A percentile compares a stretch with the other conserved stretches of the same genome.
Evolutionary conservation across 2,329 filamentous ascomycete genomes (phyloP).

Genomic region (Colletotrichum shisoi): DNA sequence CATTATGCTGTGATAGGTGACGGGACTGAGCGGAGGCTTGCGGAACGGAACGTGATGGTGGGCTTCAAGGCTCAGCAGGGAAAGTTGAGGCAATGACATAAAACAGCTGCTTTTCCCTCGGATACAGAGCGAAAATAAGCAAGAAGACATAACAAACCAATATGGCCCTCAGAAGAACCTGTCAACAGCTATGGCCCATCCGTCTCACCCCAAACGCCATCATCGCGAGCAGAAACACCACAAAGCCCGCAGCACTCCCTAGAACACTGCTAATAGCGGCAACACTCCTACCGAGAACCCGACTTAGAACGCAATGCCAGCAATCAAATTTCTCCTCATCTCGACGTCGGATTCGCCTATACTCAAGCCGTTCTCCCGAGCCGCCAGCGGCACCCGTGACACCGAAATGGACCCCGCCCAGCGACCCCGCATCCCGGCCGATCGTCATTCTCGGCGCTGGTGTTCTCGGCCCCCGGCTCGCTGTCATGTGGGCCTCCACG

Average conservation of each 20-base stretch:
- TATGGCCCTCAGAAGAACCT: constrained; percentile 30
- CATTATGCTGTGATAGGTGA: neutral
- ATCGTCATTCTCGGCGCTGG: constrained; percentile 53
- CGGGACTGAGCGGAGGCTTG: constrained; percentile 15
- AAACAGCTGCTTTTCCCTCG: constrained; percentile 8
- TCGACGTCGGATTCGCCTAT: constrained; percentile 22
- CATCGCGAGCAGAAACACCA: constrained; percentile 18
- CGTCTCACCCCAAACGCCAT: constrained; percentile 15
- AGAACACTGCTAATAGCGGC: constrained; percentile 7
- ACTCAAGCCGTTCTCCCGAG: constrained; percentile 28
- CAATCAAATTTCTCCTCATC: constrained; percentile 28
- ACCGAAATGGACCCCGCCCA: constrained; percentile 42
- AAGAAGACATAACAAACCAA: neutral
- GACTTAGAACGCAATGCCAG: constrained; percentile 22
- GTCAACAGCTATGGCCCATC: constrained; percentile 33
- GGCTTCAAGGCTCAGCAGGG: constrained; percentile 12
- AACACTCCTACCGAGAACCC: constrained; percentile 13
- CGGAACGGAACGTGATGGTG: constrained; percentile 1
- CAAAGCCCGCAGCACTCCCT: neutral
- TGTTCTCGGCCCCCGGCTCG: constrained; percentile 52
- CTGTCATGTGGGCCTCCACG: constrained; percentile 47
- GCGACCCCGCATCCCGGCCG: constrained; percentile 48
- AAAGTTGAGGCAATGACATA: neutral
- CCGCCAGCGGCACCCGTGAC: constrained; percentile 5
- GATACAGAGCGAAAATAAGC: neutral